Percentiles rank a stretch among this genome's conserved stretches.
Conservation (phyloP, 805 yeast species). For the Candida ulmi region DNA sequence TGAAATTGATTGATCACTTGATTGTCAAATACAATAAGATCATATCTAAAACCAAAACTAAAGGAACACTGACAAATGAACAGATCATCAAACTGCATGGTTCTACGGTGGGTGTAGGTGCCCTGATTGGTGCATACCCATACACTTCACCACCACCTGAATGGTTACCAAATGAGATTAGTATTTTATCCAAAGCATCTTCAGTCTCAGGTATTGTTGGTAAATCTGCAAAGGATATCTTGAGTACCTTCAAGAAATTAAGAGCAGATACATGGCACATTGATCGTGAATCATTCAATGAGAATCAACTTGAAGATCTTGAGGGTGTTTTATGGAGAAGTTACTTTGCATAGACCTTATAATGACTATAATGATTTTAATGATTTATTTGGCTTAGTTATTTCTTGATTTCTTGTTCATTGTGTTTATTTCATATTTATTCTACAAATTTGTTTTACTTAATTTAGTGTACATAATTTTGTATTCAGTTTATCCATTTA, state of each 20-base stretch:
- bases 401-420: too few species aligned
- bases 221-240: constrained; percentile 71
- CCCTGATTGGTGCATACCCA: constrained; percentile 84
- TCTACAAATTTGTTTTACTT: too few species aligned
- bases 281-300: constrained; percentile 69
- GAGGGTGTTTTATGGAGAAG: constrained; percentile 95
- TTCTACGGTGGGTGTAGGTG: constrained; percentile 83
- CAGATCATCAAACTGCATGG: constrained; percentile 62
- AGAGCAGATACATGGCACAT: constrained; percentile 96
- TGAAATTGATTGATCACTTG: constrained; percentile 37
- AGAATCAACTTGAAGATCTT: constrained; percentile 77
- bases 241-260: constrained; percentile 83
- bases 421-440: too few species aligned
- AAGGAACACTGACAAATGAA: constrained; percentile 31
- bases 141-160: constrained; percentile 85
- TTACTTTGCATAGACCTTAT: constrained; percentile 69
- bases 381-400: too few species aligned
- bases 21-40: constrained; percentile 22
- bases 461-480: not conserved
- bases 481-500: not conserved
- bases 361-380: not conserved
- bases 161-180: constrained; percentile 78
- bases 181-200: constrained; percentile 64
- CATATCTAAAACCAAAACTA: constrained; percentile 22
- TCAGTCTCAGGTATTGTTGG: constrained; percentile 77